A percentile compares a stretch with the other conserved stretches of the same genome.
phyloP scores from a whole-genome alignment of 176 grass and related monocot species.

The Ensete ventricosum region DNA sequence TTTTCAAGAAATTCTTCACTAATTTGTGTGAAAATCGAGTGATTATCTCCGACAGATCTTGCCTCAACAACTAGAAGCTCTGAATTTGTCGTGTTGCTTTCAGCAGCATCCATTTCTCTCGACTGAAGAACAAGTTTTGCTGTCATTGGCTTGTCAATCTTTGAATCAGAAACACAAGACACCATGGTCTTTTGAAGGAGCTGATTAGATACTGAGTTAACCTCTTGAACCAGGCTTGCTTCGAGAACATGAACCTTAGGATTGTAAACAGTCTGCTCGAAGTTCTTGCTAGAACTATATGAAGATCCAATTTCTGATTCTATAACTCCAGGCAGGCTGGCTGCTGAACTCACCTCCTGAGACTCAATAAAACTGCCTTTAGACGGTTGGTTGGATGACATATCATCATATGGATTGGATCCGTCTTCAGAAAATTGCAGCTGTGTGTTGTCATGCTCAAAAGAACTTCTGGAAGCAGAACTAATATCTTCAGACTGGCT shows the following conservation, averaged over 20 bases:
- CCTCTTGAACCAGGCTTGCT: conserved; percentile 36
- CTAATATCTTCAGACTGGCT: conserved; percentile 23
- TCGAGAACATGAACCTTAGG: conserved; percentile 48
- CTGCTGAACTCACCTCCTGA: conserved; percentile 18
- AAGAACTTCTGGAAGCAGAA: not conserved
- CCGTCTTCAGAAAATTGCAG: conserved; percentile 6
- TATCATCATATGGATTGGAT: conserved; percentile 1
- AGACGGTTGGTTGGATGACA: conserved; percentile 15
- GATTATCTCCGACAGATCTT: conserved; percentile 48
- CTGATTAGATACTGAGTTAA: conserved; percentile 29
- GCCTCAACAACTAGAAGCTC: conserved; percentile 44
- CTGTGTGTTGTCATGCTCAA: conserved; percentile 4
- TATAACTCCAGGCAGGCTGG: conserved; percentile 13
- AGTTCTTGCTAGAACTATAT: conserved; percentile 37
- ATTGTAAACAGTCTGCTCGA: conserved; percentile 84
- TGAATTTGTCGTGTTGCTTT: conserved; percentile 14
- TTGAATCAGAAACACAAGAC: conserved; percentile 25
- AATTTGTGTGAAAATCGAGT: conserved; percentile 39
- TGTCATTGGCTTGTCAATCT: conserved; percentile 5
- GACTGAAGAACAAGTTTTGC: conserved; percentile 13
- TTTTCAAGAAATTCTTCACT: conserved; percentile 23
- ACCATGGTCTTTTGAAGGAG: conserved; percentile 18
- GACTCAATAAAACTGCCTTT: conserved; percentile 14
- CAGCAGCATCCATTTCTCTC: conserved; percentile 9
- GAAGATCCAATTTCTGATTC: conserved; percentile 27